Conservation (phyloP, 768 basidiomycete species). For the Pleurotus tuoliensis region DNA sequence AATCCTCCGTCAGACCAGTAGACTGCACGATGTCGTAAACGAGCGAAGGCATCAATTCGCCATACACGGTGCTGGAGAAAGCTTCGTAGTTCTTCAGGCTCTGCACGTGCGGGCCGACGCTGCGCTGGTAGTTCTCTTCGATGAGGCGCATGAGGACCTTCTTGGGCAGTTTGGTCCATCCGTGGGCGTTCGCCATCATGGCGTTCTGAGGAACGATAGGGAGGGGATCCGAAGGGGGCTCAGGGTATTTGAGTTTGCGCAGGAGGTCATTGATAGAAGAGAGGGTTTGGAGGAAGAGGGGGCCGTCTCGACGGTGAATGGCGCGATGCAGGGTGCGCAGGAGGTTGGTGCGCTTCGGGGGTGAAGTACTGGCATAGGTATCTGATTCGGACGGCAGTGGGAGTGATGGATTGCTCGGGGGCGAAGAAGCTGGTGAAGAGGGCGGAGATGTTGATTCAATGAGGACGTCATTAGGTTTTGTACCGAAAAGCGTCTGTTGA, state of each 20-base stretch:
- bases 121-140: slow-evolving; percentile 91
- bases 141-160: slow-evolving; percentile 70
- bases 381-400: slow-evolving; percentile 17
- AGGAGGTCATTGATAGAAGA: slow-evolving; percentile 59
- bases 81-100: slow-evolving; percentile 77
- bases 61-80: slow-evolving; percentile 84
- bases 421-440: slow-evolving; percentile 32
- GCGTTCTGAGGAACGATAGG: slow-evolving; percentile 45
- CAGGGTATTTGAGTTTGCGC: slow-evolving; percentile 62
- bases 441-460: slow-evolving; percentile 35
- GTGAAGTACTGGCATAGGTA: slow-evolving; percentile 9
- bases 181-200: slow-evolving; percentile 41
- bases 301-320: slow-evolving; percentile 65
- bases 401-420: slow-evolving; percentile 26
- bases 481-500: slow-evolving; percentile 65
- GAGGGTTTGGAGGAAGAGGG: slow-evolving; percentile 64
- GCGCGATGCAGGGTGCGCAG: slow-evolving; percentile 68
- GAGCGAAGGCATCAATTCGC: slow-evolving; percentile 82
- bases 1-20: slow-evolving; percentile 53
- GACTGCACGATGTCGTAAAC: slow-evolving; percentile 66
- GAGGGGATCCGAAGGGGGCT: slow-evolving; percentile 48
- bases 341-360: slow-evolving; percentile 24
- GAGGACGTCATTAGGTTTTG: slow-evolving; percentile 49
- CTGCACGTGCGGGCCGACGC: slow-evolving; percentile 87
- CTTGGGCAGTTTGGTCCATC: slow-evolving; percentile 57